Base-by-base conservation (phyloP, 305 asterid genomes). In the Andrographis paniculata region DNA sequence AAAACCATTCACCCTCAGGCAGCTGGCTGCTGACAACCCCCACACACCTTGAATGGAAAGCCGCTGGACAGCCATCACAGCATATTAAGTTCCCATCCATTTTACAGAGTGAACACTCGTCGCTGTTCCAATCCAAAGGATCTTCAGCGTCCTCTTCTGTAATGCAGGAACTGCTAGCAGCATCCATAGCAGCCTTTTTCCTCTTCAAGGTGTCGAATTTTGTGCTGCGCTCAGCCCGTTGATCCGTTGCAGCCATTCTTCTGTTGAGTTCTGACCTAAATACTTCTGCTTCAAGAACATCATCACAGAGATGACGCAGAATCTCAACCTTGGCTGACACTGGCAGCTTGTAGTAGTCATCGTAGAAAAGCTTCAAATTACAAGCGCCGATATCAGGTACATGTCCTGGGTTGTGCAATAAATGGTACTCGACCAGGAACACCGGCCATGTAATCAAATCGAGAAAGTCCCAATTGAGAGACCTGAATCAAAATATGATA, bases 41-140 rank as follows among this genome's bases (percentile, higher is more conserved):
- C 17, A 85, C 95, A 45, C 97, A 89, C 64, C 86, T 76, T 20
- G 95, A 64, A 72, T 89, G 97, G 56, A 72, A 89, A 50, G 97
- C 97, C 16, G 94, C 87, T 56, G 97, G 97, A 68, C 97, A 89
- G 51, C 97, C 95, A 51, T 89, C 97, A 55, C 97, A 89, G 72
- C 97, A 89, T 74, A 89, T 82, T 55, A 89, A 76, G 71, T 49
- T 78, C 40, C 97, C 97, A 22, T 89, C 97, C 94, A 79, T 82
- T 72, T 78, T 89, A 74, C 97, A 89, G 18, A 89, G 93, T 71
- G 76, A 67, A 67, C 97, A 89, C 70, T 89, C 97, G 64, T 89
- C 97, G 61, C 73, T 75, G 60, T 89, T 89, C 81, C 82, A 56
- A 61, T 89, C 97, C 19, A 72, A 67, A 42, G 61, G 22, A 41